These are phyloP conservation scores for Candida golubevii DNA, from an alignment of 805 yeast species.

Conservation along the genomic window DNA sequence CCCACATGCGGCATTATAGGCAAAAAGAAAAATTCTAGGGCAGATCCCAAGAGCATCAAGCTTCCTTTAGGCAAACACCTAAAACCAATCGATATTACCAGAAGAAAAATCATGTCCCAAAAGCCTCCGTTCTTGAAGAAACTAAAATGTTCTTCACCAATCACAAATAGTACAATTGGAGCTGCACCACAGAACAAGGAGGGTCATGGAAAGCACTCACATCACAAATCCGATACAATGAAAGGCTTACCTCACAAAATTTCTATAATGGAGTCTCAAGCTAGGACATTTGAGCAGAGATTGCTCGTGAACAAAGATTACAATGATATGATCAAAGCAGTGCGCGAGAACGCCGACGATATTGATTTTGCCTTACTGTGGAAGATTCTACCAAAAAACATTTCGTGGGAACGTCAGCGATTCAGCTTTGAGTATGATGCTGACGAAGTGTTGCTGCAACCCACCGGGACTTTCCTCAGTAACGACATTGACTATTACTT, in stretches of 20 bases:
- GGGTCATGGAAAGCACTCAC: background rate
- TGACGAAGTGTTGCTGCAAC: conserved; percentile 4
- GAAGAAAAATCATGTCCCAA: background rate
- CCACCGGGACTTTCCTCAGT: conserved; percentile 7
- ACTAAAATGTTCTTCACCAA: background rate
- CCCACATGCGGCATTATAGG: too few species aligned
- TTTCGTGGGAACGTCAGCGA: conserved; percentile 19
- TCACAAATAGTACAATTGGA: background rate
- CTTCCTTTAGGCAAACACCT: background rate
- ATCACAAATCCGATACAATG: too few species aligned
- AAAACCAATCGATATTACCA: background rate
- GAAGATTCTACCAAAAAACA: conserved; percentile 23
- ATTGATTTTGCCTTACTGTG: conserved; percentile 25
- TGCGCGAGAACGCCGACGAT: conserved; percentile 13
- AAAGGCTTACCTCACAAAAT: background rate
- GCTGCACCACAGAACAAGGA: background rate
- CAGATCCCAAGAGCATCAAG: background rate
- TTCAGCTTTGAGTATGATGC: conserved; percentile 15
- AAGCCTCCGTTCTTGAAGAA: background rate
- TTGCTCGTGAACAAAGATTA: conserved; percentile 17
- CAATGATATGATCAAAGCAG: conserved; percentile 16
- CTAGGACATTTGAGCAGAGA: conserved; percentile 17
- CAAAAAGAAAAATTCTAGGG: background rate
- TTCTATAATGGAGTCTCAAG: background rate
- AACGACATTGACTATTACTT: conserved; percentile 25